Evolutionary conservation across 495 filamentous ascomycete genomes (phyloP).

Genomic region (Cenococcum geophilum): DNA sequence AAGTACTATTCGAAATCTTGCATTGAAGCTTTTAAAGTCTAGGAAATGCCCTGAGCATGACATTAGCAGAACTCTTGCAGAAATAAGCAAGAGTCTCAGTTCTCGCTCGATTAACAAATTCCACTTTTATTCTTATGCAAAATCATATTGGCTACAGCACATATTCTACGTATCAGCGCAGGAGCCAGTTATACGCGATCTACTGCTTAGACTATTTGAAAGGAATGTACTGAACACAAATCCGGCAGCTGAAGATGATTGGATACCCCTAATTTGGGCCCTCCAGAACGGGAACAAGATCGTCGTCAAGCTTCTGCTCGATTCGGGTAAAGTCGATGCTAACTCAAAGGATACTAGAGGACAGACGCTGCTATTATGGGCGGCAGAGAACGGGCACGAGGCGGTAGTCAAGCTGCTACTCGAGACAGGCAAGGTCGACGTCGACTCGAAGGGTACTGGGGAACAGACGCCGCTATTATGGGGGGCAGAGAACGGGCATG

Average conservation of each 20-base stretch:
- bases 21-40: constrained; percentile 32
- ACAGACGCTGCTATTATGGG: constrained; percentile 9
- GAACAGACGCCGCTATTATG: too few relatives aligned
- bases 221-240: constrained; percentile 9
- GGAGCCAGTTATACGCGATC: constrained; percentile 5
- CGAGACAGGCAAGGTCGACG: not conserved
- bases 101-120: constrained; percentile 19
- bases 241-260: constrained; percentile 5
- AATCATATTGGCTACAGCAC: constrained; percentile 24
- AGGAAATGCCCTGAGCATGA: constrained; percentile 31
- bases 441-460: too few relatives aligned
- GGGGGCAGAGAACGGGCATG: too few relatives aligned
- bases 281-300: constrained; percentile 8
- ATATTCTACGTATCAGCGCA: constrained; percentile 17
- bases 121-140: constrained; percentile 32
- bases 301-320: constrained; percentile 10
- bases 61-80: constrained; percentile 33
- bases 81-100: constrained; percentile 22
- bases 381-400: constrained; percentile 8
- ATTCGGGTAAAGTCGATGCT: constrained; percentile 12
- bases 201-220: constrained; percentile 33
- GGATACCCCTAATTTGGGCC: constrained; percentile 8
- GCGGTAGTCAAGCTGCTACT: constrained; percentile 18
- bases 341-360: constrained; percentile 6
- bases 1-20: constrained; percentile 28